Evolutionary conservation across 2,329 filamentous ascomycete genomes (phyloP).

Genomic region (Claviceps quebecensis): DNA sequence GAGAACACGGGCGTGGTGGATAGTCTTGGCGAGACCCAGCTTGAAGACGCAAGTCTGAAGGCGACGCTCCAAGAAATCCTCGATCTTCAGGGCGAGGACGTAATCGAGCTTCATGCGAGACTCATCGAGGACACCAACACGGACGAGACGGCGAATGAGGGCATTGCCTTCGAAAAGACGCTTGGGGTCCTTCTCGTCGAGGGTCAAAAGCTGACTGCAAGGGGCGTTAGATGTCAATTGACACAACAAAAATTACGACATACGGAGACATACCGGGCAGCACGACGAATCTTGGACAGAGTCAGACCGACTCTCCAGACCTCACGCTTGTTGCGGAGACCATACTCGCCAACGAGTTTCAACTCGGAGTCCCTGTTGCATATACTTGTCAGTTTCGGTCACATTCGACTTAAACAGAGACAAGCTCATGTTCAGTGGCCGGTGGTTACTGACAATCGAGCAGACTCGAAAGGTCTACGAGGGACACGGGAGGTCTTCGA

Average conservation of each 20-base stretch:
- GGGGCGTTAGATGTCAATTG: conserved; percentile 12
- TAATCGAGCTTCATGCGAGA: conserved; percentile 99
- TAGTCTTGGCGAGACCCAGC: conserved; percentile 98
- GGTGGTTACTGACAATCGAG: conserved; percentile 91
- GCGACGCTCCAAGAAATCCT: conserved; percentile 99
- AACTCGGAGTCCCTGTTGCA: conserved; percentile 85
- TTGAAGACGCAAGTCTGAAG: conserved; percentile 99
- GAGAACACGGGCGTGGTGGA: conserved; percentile 99
- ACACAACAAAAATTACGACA: not conserved
- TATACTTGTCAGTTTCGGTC: conserved; percentile 51
- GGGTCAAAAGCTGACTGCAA: conserved; percentile 90
- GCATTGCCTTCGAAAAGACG: conserved; percentile 99
- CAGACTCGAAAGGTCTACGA: conserved; percentile 96
- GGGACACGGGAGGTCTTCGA: conserved; percentile 99
- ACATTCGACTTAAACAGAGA: conserved; percentile 90
- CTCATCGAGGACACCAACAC: conserved; percentile 99
- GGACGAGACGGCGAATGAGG: conserved; percentile 98
- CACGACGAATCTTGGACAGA: conserved; percentile 99
- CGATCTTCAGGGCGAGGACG: conserved; percentile 96
- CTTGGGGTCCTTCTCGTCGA: conserved; percentile 99
- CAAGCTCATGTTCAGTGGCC: conserved; percentile 98
- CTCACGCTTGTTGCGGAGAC: conserved; percentile 99
- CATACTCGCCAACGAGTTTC: conserved; percentile 99
- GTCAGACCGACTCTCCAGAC: conserved; percentile 99
- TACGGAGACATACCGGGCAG: conserved; percentile 66